Evolutionary conservation across 2,329 filamentous ascomycete genomes (phyloP), one percentile per base, ranked within the genome.

Genomic region (Stachybotrys chlorohalonatus): DNA sequence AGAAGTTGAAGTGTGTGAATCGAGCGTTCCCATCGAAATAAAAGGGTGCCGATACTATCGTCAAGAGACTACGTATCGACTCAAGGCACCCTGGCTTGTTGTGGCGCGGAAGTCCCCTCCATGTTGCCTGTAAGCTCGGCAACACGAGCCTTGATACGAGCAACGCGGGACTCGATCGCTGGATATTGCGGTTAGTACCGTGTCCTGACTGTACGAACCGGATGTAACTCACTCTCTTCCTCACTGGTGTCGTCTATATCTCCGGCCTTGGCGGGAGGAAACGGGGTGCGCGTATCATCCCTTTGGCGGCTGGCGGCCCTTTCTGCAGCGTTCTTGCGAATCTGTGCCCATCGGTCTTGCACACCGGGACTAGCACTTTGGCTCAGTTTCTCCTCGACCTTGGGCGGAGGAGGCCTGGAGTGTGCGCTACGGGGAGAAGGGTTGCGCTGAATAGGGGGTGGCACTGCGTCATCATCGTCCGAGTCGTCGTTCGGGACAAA

Each of bases 151-250:
- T 96, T 97, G 80, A 99, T 99, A 59, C 94, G 89, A 51, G 94
- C 94, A 56, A 97, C 94, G 61, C 94, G 89, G 51, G 91, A 92
- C 72, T 99, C 94, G 65, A 97, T 97, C 42, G 92, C 90, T 95
- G 62, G n/a, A 53, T 30, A n/a, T 42, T 24, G 8, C 17, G 5
- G 68, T 67, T 68, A 68, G 63, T 52, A 30, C 45, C 9, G 48
- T 46, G 8, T 52, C 16, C n/a, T 17, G 39, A 31, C 9, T 30
- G 42, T 31, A n/a, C 11, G 15, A 46, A n/a, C 4, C 53, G 3
- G 17, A 1, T 32, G n/a, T 3, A 16, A 85, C 89, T 81, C 77
- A 90, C 88, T 94, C 78, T 96, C 93, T 80, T 97, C 93, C 54
- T 89, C 91, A 66, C 89, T 95, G n/a, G 89, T 94, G 62, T 95